Conservation (phyloP, 768 basidiomycete species). For the Trametes meyenii region DNA sequence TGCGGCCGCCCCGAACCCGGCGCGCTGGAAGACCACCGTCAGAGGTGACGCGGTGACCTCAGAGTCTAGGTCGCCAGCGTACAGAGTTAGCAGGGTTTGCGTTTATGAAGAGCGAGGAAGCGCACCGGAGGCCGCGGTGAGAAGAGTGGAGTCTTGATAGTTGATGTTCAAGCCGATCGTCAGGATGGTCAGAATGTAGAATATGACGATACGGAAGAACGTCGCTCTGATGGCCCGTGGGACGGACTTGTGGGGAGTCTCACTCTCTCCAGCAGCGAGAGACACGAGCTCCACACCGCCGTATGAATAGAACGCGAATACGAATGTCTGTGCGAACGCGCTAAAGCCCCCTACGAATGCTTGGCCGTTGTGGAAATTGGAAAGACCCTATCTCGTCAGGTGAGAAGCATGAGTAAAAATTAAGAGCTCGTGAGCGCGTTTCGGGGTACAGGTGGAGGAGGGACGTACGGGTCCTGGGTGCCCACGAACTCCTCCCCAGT, state of each 20-base stretch:
- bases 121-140: conserved; percentile 48
- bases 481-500: conserved; percentile 60
- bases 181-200: conserved; percentile 65
- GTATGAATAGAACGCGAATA: conserved; percentile 72
- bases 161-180: conserved; percentile 70
- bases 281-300: conserved; percentile 72
- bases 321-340: conserved; percentile 59
- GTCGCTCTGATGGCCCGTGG: conserved; percentile 60
- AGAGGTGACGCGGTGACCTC: conserved; percentile 62
- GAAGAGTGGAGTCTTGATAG: conserved; percentile 55
- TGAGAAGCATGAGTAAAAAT: background rate
- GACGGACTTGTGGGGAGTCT: conserved; percentile 62
- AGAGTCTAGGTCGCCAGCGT: conserved; percentile 36
- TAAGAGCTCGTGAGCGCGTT: background rate
- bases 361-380: conserved; percentile 52
- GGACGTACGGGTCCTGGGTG: conserved; percentile 58
- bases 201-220: conserved; percentile 65
- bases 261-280: conserved; percentile 72
- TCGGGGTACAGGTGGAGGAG: background rate
- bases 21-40: conserved; percentile 63
- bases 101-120: conserved; percentile 8
- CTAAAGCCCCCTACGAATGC: conserved; percentile 57
- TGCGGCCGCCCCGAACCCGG: conserved; percentile 61
- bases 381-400: conserved; percentile 43
- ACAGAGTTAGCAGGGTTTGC: background rate